Conservation (phyloP, 1,284 basidiomycete species). For the Ganoderma boninense region DNA sequence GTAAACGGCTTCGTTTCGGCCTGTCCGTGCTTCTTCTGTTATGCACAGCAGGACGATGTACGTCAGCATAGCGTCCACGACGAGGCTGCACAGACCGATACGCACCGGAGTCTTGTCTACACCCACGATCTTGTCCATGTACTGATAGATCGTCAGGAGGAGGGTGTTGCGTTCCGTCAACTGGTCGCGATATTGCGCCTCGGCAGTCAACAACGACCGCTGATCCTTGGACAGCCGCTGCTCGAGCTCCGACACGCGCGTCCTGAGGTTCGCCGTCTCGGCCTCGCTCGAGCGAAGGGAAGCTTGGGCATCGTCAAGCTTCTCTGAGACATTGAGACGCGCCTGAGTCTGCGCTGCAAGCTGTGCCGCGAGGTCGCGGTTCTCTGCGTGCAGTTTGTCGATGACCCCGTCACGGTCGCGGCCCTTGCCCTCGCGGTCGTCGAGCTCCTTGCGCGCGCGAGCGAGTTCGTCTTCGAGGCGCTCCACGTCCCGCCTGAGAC, state of each 20-base stretch:
- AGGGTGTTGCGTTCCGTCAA: constrained; percentile 93
- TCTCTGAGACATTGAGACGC: constrained; percentile 84
- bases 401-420: constrained; percentile 76
- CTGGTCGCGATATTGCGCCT: constrained; percentile 89
- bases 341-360: constrained; percentile 87
- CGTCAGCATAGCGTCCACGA: background rate
- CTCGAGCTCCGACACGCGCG: constrained; percentile 80
- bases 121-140: constrained; percentile 93
- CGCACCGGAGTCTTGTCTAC: constrained; percentile 85
- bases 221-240: constrained; percentile 87
- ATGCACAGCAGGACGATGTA: background rate
- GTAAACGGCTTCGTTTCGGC: constrained; percentile 91
- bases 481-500: constrained; percentile 86
- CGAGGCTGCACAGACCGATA: constrained; percentile 28
- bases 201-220: constrained; percentile 72
- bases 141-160: constrained; percentile 92
- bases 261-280: constrained; percentile 65
- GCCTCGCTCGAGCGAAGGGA: constrained; percentile 70
- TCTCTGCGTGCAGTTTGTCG: constrained; percentile 80
- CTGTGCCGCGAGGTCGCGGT: constrained; percentile 79
- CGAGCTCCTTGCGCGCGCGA: constrained; percentile 77
- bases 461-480: constrained; percentile 84
- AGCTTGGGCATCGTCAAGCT: constrained; percentile 77
- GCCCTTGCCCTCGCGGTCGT: constrained; percentile 68
- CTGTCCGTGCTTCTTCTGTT: constrained; percentile 73